Conservation (phyloP, 768 basidiomycete genomes). For the Lyophyllum shimeji region DNA sequence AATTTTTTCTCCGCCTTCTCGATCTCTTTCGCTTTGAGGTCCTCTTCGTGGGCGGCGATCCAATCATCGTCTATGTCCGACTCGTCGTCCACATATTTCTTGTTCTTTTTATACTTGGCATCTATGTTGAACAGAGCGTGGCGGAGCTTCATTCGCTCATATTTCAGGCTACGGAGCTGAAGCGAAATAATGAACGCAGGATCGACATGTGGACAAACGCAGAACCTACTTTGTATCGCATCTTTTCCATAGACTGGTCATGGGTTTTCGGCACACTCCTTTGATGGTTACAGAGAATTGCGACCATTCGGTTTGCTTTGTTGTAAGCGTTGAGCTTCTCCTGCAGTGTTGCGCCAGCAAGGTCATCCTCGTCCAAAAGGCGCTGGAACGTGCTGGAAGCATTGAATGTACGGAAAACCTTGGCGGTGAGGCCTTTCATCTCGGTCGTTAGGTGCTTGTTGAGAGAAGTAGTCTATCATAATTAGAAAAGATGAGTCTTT, state of each 20-base stretch:
- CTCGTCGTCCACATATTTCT: constrained; percentile 77
- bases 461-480: constrained; percentile 71
- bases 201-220: not conserved
- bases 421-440: constrained; percentile 98
- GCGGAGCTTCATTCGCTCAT: constrained; percentile 96
- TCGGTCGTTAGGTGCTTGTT: constrained; percentile 92
- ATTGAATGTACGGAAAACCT: constrained; percentile 99
- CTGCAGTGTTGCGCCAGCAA: constrained; percentile 71
- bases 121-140: constrained; percentile 82
- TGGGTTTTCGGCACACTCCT: constrained; percentile 90
- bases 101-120: constrained; percentile 77
- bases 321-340: constrained; percentile 98
- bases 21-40: constrained; percentile 74
- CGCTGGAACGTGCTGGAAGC: constrained; percentile 96
- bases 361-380: constrained; percentile 69
- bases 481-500: constrained; percentile 18
- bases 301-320: constrained; percentile 94
- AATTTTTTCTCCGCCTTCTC: constrained; percentile 95
- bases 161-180: constrained; percentile 89
- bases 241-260: constrained; percentile 91
- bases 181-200: constrained; percentile 6
- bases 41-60: constrained; percentile 77
- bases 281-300: constrained; percentile 99
- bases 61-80: constrained; percentile 95
- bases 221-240: constrained; percentile 78